A percentile compares a stretch with the other conserved stretches of the same genome.
These are phyloP conservation scores for Plectosphaerella cucumerina DNA, from an alignment of 2,329 filamentous ascomycete genomes.

Conservation along the genomic window DNA sequence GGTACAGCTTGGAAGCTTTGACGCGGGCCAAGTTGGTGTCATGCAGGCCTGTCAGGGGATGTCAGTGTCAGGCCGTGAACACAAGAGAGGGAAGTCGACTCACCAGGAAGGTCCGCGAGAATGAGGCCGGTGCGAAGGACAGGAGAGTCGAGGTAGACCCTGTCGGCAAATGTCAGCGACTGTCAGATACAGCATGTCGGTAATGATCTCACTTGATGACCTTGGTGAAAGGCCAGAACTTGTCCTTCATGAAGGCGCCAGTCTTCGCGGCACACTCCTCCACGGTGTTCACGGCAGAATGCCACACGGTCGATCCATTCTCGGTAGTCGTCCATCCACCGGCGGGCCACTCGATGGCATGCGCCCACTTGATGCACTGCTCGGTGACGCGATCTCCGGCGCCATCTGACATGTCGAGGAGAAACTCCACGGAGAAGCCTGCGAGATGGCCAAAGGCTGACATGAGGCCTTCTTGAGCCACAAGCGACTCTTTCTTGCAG, in stretches of 20 bases:
- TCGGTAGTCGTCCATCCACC: slow-evolving; percentile 3
- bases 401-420: slow-evolving; percentile 20
- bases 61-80: too few relatives aligned
- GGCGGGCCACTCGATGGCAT: slow-evolving; percentile 24
- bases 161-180: slow-evolving; percentile 5
- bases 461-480: slow-evolving; percentile 36
- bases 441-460: slow-evolving; percentile 25
- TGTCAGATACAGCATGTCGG: not conserved
- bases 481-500: slow-evolving; percentile 21
- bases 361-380: slow-evolving; percentile 21
- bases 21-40: slow-evolving; percentile 30
- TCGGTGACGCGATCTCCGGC: slow-evolving; percentile 17
- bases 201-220: slow-evolving; percentile 22
- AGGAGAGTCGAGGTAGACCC: slow-evolving; percentile 24
- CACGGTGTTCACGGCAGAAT: slow-evolving; percentile 16
- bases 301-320: too few relatives aligned
- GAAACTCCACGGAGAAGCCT: slow-evolving; percentile 16
- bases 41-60: slow-evolving; percentile 17
- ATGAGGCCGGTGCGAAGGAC: slow-evolving; percentile 26
- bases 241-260: slow-evolving; percentile 25
- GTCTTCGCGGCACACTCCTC: slow-evolving; percentile 24
- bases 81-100: too few relatives aligned
- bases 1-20: slow-evolving; percentile 26
- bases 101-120: slow-evolving; percentile 26
- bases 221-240: slow-evolving; percentile 30